Base-by-base conservation (phyloP, 1,284 basidiomycete genomes). In the Ustilago bromivora region DNA sequence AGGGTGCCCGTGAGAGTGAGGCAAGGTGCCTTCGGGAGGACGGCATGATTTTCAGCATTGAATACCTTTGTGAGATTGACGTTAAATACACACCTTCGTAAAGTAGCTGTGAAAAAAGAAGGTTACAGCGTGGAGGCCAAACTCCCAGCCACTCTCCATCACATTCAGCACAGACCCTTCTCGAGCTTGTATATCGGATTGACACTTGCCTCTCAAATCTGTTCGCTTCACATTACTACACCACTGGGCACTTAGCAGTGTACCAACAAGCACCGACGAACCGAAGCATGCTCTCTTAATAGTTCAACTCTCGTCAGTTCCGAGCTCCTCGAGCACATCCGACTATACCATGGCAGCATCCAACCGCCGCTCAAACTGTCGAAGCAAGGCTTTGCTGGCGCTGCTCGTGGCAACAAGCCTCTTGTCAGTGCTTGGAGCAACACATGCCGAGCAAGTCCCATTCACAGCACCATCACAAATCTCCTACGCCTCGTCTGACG, bases 351-450 rank as follows among this genome's bases (percentile, higher is more conserved):
- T 73, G 71, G 11, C 58, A 52, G 19, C 35, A n/a, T 61, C 71
- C 34, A 32, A 38, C 41, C 57, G 55, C 28, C 71, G 57, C 28
- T 38, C 54, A 12, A 41, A n/a, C 28, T 49, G 28, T 12, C 65
- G 55, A 53, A 58, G 59, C 58, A 61, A 55, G 36, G 56, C 66
- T 19, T 49, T 73, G 51, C 55, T 73, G 61, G 35, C 36, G 13
- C 41, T 68, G 57, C 54, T 73, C 55, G 51, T 68, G 12, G 57
- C 66, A 2, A 46, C 51, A 38, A 68, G 71, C 43, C 32, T 73
- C 9, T 55, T 68, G 2, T 68, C 62, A 31, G 71, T 73, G 49
- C 17, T 61, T 12, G 32, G 53, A 10, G 35, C 19, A 52, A 62
- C 55, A 12, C 54, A 68, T 7, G 61, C 65, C 17, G 66, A 68